Conservation (phyloP, 2,329 filamentous ascomycete species). For the Pseudogymnoascus sp. region DNA sequence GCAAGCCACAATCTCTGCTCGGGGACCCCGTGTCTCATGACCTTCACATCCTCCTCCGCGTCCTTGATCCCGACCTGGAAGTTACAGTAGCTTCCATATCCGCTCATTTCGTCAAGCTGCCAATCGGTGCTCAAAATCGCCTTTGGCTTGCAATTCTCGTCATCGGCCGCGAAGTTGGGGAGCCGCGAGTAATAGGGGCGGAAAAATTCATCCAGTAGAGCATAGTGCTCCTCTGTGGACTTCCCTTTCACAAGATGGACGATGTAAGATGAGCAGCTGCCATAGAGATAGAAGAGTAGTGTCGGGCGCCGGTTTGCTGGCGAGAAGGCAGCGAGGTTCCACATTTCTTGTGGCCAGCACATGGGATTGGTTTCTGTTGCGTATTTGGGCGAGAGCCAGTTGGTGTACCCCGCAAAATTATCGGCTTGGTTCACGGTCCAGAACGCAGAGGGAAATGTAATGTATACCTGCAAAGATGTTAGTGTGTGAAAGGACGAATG, state of each 20-base stretch:
- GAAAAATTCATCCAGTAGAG: conserved; percentile 39
- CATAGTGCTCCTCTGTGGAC: conserved; percentile 20
- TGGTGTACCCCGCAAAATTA: conserved; percentile 40
- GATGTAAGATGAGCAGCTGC: conserved; percentile 33
- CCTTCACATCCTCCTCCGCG: conserved; percentile 51
- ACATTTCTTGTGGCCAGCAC: conserved; percentile 51
- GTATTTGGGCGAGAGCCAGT: conserved; percentile 54
- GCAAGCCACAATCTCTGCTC: conserved; percentile 48
- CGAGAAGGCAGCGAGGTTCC: conserved; percentile 50
- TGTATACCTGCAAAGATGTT: conserved; percentile 23
- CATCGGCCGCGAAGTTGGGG: conserved; percentile 41
- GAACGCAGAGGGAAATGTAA: conserved; percentile 54
- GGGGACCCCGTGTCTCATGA: conserved; percentile 37
- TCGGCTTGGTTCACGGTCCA: conserved; percentile 35
- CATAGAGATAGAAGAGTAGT: conserved; percentile 56
- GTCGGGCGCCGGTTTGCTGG: conserved; percentile 48
- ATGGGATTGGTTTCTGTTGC: conserved; percentile 39
- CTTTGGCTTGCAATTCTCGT: conserved; percentile 42
- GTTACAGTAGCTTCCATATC: conserved; percentile 60
- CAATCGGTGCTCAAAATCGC: conserved; percentile 54
- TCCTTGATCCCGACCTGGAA: conserved; percentile 53
- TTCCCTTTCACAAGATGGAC: conserved; percentile 14
- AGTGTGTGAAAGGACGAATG: background rate
- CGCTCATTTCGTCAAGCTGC: conserved; percentile 57
- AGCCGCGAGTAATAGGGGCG: conserved; percentile 56